These are phyloP conservation scores for Hordeum marinum DNA, from an alignment of 176 grass and related monocot species.

Conservation along the genomic window DNA sequence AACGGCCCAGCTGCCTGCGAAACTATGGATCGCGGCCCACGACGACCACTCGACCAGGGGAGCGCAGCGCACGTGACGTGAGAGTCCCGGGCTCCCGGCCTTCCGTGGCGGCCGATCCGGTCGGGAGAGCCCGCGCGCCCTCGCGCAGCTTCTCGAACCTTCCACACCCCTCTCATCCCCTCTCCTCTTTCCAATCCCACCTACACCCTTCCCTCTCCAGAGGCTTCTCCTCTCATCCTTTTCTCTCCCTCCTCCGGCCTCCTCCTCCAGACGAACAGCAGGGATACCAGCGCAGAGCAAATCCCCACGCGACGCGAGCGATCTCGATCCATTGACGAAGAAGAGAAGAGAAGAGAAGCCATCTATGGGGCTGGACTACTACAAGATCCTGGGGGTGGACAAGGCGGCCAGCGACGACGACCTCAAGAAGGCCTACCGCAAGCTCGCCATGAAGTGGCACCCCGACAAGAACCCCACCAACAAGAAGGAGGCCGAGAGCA, in stretches of 20 bases:
- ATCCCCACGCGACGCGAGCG: neutral
- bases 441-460: slow-evolving; percentile 99
- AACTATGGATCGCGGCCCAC: neutral
- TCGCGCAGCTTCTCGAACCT: slow-evolving; percentile 61
- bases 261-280: too few species aligned
- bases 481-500: slow-evolving; percentile 90
- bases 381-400: slow-evolving; percentile 85
- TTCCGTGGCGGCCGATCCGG: neutral
- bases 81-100: too few species aligned
- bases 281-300: neutral
- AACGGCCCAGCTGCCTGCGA: neutral
- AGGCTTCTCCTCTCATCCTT: slow-evolving; percentile 42
- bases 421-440: slow-evolving; percentile 95
- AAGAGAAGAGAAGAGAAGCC: neutral
- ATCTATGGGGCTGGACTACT: slow-evolving; percentile 87
- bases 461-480: slow-evolving; percentile 97
- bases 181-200: neutral
- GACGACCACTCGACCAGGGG: too few species aligned
- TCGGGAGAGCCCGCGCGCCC: slow-evolving; percentile 3
- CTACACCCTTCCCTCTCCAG: slow-evolving; percentile 37
- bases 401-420: slow-evolving; percentile 78
- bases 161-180: slow-evolving; percentile 40
- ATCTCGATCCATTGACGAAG: neutral
- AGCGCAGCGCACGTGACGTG: too few species aligned
- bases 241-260: slow-evolving; percentile 17